These are phyloP conservation scores for Penicillium brevicompactum DNA, from an alignment of 2,329 filamentous ascomycete genomes.

Conservation along the genomic window DNA sequence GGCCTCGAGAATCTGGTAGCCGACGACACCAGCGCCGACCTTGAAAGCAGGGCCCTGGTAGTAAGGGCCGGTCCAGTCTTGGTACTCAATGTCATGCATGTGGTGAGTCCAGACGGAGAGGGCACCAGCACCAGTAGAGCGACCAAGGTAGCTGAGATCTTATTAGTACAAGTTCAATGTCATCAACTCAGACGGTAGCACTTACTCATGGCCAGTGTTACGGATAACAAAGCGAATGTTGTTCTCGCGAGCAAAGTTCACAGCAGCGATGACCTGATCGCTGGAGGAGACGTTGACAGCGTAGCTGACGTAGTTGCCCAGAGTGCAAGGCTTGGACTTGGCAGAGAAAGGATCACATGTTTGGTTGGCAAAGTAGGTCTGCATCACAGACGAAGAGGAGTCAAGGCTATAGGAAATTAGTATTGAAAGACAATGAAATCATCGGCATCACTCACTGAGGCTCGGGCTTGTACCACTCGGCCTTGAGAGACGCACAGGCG, in stretches of 20 bases:
- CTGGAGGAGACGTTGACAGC: constrained; percentile 37
- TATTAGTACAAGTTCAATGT: background rate
- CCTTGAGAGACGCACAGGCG: constrained; percentile 21
- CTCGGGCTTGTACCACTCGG: constrained; percentile 30
- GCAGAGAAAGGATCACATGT: constrained; percentile 34
- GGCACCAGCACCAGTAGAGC: constrained; percentile 61
- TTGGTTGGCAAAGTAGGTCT: constrained; percentile 35
- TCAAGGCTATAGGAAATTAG: constrained; percentile 16
- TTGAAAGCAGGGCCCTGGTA: constrained; percentile 58
- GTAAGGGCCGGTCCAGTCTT: constrained; percentile 38
- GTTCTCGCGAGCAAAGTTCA: constrained; percentile 49
- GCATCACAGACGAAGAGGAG: constrained; percentile 37
- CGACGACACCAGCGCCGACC: constrained; percentile 57
- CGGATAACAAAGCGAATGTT: constrained; percentile 55
- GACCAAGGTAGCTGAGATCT: constrained; percentile 47
- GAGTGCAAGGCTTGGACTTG: constrained; percentile 23
- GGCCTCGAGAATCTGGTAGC: constrained; percentile 53
- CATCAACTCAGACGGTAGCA: background rate
- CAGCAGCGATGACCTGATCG: constrained; percentile 30
- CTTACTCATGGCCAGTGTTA: constrained; percentile 46
- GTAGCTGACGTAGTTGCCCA: constrained; percentile 37
- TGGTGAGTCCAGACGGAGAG: constrained; percentile 39
- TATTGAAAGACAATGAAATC: background rate
- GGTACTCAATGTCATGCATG: constrained; percentile 31
- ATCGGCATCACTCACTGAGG: constrained; percentile 24